phyloP scores from a whole-genome alignment of 257 asterid genomes.

The Solanum peruvianum region DNA sequence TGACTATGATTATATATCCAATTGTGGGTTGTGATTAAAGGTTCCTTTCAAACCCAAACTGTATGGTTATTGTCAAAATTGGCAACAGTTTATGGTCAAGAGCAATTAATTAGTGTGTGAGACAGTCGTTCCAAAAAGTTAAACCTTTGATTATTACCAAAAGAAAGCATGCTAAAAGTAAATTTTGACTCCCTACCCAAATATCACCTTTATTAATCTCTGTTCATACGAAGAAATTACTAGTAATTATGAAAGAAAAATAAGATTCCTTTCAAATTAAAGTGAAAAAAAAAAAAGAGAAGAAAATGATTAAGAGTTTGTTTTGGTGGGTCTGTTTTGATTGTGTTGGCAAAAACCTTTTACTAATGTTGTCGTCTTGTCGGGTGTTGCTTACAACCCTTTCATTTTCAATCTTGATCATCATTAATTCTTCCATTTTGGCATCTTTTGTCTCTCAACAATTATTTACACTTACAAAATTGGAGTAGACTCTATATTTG shows the following conservation, averaged over 20 bases:
- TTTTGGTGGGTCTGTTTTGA: slow-evolving; percentile 47
- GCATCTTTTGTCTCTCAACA: slow-evolving; percentile 20
- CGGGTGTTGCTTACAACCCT: slow-evolving; percentile 35
- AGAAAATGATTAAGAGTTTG: slow-evolving; percentile 11
- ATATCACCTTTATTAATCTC: background rate
- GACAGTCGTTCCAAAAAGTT: slow-evolving; percentile 10
- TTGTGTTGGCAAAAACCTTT: slow-evolving; percentile 46
- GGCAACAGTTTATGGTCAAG: slow-evolving; percentile 1
- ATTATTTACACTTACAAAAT: background rate
- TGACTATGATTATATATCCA: background rate
- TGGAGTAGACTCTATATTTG: slow-evolving; percentile 1
- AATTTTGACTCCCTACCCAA: slow-evolving; percentile 13
- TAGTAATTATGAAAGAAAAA: slow-evolving; percentile 12
- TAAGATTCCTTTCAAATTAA: slow-evolving; percentile 8
- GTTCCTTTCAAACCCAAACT: background rate
- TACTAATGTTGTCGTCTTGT: slow-evolving; percentile 46
- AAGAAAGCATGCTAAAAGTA: slow-evolving; percentile 15
- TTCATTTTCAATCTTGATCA: slow-evolving; percentile 52
- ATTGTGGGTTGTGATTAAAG: background rate
- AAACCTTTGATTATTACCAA: slow-evolving; percentile 9
- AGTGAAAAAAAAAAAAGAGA: slow-evolving; percentile 9
- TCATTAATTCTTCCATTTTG: slow-evolving; percentile 31
- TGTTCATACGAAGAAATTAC: slow-evolving; percentile 9
- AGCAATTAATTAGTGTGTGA: slow-evolving; percentile 6
- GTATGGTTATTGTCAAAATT: background rate